phyloP scores from a whole-genome alignment of 306 rosid species.

The Pterocarpus santalinus region DNA sequence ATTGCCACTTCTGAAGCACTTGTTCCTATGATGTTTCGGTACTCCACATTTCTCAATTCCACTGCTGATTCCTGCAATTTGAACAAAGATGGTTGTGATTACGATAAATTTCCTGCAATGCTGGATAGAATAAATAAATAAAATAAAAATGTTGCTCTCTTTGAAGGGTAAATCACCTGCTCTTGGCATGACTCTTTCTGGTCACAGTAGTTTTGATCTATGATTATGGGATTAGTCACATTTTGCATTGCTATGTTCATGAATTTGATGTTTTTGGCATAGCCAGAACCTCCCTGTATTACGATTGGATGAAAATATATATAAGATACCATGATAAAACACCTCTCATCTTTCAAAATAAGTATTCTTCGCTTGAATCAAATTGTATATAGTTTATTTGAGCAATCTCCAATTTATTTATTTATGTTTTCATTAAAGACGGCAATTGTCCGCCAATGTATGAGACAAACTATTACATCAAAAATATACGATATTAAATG shows the following conservation, averaged over 20 bases:
- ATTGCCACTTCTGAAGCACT: constrained; percentile 79
- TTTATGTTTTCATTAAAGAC: background rate
- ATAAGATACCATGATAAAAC: constrained; percentile 16
- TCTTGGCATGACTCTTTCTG: constrained; percentile 56
- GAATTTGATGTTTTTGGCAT: constrained; percentile 68
- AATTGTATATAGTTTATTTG: background rate
- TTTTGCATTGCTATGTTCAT: constrained; percentile 66
- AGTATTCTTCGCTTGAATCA: background rate
- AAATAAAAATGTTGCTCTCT: background rate
- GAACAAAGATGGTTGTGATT: background rate
- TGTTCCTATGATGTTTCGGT: constrained; percentile 76
- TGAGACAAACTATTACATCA: background rate
- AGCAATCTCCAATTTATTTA: background rate
- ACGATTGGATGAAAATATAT: constrained; percentile 16
- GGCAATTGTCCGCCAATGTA: background rate
- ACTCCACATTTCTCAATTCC: constrained; percentile 61
- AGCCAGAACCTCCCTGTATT: constrained; percentile 82
- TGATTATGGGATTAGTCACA: constrained; percentile 84
- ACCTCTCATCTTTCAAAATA: background rate
- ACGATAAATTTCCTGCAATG: constrained; percentile 2
- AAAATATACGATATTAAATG: background rate
- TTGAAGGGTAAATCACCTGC: constrained; percentile 53
- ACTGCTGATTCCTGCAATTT: constrained; percentile 69
- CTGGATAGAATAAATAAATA: background rate
- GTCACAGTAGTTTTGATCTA: constrained; percentile 90